Percentiles rank a stretch among this genome's conserved stretches.
phyloP scores from a whole-genome alignment of 192 early-diverging fungal species.

The Gryganskiella cystojenkinii region DNA sequence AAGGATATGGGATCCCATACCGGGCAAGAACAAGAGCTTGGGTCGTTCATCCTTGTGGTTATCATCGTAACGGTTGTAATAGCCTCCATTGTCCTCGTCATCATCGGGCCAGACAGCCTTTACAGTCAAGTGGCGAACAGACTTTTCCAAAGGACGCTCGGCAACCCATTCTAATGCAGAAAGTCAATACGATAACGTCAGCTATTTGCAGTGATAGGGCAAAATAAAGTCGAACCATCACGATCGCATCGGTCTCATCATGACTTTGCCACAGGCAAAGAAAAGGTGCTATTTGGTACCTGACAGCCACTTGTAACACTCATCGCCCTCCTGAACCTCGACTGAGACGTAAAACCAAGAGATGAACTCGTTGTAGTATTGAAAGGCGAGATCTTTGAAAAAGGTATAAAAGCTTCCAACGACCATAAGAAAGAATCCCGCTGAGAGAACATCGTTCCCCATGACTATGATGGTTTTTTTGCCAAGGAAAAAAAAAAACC shows the following conservation, averaged over 20 bases:
- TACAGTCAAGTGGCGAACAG: conserved; percentile 50
- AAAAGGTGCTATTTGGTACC: conserved; percentile 13
- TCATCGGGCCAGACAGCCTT: conserved; percentile 42
- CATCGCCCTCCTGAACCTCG: conserved; percentile 50
- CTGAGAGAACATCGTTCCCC: conserved; percentile 50
- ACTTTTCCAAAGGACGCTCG: conserved; percentile 44
- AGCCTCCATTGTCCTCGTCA: conserved; percentile 19
- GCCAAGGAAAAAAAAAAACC: background rate
- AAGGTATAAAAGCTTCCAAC: conserved; percentile 46
- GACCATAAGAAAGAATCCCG: conserved; percentile 51
- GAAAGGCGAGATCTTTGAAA: conserved; percentile 40
- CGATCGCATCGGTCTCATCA: too few relatives aligned
- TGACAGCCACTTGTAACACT: conserved; percentile 49
- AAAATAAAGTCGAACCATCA: background rate
- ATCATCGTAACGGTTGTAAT: conserved; percentile 17
- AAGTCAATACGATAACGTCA: background rate
- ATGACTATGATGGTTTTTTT: conserved; percentile 22
- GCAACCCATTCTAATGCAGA: conserved; percentile 45
- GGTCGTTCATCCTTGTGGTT: conserved; percentile 37
- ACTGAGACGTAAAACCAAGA: conserved; percentile 55
- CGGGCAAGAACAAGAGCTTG: conserved; percentile 40
- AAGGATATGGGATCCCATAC: conserved; percentile 41
- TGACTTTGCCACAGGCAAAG: background rate
- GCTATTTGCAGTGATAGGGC: background rate
- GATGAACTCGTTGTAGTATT: conserved; percentile 40